phyloP scores from a whole-genome alignment of 306 rosid genomes.

The Astragalus membranaceus region DNA sequence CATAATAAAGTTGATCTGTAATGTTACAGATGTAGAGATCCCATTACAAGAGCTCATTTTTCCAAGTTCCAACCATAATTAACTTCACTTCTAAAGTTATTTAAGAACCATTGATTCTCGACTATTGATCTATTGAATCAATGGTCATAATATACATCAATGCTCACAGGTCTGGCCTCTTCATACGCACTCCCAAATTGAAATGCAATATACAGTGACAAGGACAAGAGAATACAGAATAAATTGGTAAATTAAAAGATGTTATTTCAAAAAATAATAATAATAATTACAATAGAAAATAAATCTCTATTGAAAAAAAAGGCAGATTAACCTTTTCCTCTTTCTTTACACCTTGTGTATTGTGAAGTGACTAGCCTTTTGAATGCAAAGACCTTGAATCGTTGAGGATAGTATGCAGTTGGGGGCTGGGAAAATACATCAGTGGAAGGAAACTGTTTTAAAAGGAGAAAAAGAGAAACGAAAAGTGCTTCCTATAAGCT shows the following conservation, averaged over 20 bases:
- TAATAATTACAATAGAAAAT: not conserved
- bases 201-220: not conserved
- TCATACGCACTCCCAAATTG: not conserved
- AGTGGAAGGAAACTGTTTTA: not conserved
- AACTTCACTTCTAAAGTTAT: not conserved
- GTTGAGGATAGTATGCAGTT: not conserved
- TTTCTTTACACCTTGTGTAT: not conserved
- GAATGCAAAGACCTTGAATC: not conserved
- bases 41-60: not conserved
- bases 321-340: not conserved
- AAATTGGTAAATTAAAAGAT: not conserved
- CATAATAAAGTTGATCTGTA: not conserved
- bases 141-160: not conserved
- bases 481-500: too few species aligned
- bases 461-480: not conserved
- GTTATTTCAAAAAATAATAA: not conserved
- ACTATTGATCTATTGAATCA: not conserved
- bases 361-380: slow-evolving; percentile 14
- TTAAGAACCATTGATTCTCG: not conserved
- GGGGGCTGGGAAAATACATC: not conserved
- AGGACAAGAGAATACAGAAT: not conserved
- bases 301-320: not conserved
- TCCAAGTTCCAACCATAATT: not conserved
- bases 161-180: not conserved
- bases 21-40: not conserved